Conservation (phyloP, 2,329 filamentous ascomycete species). For the Fusarium lateritium region DNA sequence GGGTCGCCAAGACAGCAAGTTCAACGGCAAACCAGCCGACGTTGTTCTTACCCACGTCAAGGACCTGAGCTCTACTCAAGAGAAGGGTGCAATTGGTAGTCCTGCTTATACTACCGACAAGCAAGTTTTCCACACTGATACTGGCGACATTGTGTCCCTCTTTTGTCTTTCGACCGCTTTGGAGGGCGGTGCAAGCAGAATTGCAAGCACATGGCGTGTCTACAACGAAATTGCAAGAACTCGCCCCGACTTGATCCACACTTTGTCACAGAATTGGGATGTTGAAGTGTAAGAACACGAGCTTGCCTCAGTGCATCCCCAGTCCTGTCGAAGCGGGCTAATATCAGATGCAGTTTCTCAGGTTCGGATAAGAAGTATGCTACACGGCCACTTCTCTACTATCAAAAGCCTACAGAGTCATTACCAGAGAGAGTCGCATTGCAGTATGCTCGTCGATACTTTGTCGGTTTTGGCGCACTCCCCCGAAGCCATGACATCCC, state of each 20-base stretch:
- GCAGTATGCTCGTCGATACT: conserved; percentile 38
- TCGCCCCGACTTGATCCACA: conserved; percentile 71
- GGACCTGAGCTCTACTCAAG: conserved; percentile 63
- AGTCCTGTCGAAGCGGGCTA: fast-evolving
- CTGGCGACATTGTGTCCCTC: conserved; percentile 70
- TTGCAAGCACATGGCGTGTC: conserved; percentile 70
- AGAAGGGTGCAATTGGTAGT: conserved; percentile 61
- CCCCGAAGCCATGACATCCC: conserved; percentile 69
- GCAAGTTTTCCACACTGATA: conserved; percentile 74
- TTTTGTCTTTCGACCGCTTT: conserved; percentile 67
- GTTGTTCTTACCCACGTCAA: conserved; percentile 67
- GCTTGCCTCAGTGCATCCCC: too few relatives aligned
- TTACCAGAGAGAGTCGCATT: conserved; percentile 14
- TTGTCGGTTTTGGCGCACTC: conserved; percentile 37
- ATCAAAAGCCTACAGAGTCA: conserved; percentile 9
- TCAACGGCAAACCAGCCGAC: conserved; percentile 62
- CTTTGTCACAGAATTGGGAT: conserved; percentile 64
- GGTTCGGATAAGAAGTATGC: conserved; percentile 23
- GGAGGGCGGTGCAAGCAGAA: conserved; percentile 68
- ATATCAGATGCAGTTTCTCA: conserved; percentile 2
- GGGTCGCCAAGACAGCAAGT: conserved; percentile 66
- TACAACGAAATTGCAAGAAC: conserved; percentile 73
- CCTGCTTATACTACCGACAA: conserved; percentile 73
- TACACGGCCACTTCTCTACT: conserved; percentile 21
- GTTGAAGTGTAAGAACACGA: conserved; percentile 56